Evolutionary conservation across 495 filamentous ascomycete genomes (phyloP).

Genomic region (Penicillium arizonense): DNA sequence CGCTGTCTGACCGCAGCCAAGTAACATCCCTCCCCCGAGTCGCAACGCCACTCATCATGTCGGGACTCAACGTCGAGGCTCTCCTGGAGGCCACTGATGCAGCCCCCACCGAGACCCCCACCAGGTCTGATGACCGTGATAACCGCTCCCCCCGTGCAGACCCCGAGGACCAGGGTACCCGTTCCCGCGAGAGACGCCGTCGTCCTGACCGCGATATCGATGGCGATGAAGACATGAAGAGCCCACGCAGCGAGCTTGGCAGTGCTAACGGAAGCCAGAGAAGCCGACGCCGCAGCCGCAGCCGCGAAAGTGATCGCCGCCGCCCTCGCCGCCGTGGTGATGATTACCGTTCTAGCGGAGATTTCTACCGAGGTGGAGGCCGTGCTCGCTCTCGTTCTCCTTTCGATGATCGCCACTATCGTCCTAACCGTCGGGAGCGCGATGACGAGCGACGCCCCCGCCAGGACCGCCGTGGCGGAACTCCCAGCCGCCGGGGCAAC

Average conservation of each 20-base stretch:
- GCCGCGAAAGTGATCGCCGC: slow-evolving; percentile 75
- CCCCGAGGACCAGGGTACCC: slow-evolving; percentile 52
- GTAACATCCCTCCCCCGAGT: slow-evolving; percentile 40
- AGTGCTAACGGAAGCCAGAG: slow-evolving; percentile 78
- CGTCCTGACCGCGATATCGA: slow-evolving; percentile 56
- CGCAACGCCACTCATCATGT: slow-evolving; percentile 57
- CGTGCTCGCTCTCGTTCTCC: slow-evolving; percentile 77
- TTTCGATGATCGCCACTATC: slow-evolving; percentile 70
- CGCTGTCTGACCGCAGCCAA: slow-evolving; percentile 47
- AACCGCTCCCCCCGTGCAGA: slow-evolving; percentile 60
- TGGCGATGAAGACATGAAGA: slow-evolving; percentile 66
- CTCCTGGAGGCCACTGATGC: slow-evolving; percentile 83
- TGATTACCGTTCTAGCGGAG: slow-evolving; percentile 64
- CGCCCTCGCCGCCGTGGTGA: slow-evolving; percentile 72
- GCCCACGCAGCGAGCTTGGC: slow-evolving; percentile 75
- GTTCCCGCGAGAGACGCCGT: slow-evolving; percentile 59
- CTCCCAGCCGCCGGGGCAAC: slow-evolving; percentile 45
- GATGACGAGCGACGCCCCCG: slow-evolving; percentile 32
- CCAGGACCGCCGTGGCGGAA: slow-evolving; percentile 54
- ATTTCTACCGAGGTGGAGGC: slow-evolving; percentile 71
- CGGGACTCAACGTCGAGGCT: slow-evolving; percentile 89
- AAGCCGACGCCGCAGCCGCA: slow-evolving; percentile 80
- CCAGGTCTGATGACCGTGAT: slow-evolving; percentile 55
- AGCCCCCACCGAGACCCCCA: slow-evolving; percentile 52
- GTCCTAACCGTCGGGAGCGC: slow-evolving; percentile 49